Conservation (phyloP, 2,329 filamentous ascomycete species). For the Knufia fluminis region DNA sequence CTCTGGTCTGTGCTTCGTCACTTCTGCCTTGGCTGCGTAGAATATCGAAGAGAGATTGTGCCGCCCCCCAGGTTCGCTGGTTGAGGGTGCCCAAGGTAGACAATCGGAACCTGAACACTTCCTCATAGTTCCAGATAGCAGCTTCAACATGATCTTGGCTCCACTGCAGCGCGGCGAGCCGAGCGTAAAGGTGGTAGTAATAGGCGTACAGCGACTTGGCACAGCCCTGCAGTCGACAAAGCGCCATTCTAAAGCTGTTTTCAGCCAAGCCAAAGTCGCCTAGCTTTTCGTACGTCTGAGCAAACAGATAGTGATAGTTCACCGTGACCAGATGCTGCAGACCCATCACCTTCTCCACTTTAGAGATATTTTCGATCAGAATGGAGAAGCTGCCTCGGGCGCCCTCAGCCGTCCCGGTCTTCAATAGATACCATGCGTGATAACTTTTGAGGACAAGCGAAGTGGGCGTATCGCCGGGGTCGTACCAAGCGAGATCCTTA, state of each 20-base stretch:
- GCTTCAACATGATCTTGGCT: neutral
- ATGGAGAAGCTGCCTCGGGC: slow-evolving; percentile 7
- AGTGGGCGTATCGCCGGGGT: slow-evolving; percentile 10
- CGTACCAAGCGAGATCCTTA: neutral
- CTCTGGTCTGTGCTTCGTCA: neutral
- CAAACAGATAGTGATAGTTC: slow-evolving; percentile 13
- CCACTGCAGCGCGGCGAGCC: slow-evolving; percentile 5
- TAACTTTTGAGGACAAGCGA: slow-evolving; percentile 14
- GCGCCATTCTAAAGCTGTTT: neutral
- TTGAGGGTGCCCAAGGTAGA: neutral
- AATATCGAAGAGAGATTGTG: neutral
- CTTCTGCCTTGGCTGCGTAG: neutral
- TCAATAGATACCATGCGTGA: slow-evolving; percentile 15
- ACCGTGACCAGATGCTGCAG: slow-evolving; percentile 15
- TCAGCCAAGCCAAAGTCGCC: slow-evolving; percentile 2
- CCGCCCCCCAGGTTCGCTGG: neutral
- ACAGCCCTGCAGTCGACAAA: neutral
- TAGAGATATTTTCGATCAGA: slow-evolving; percentile 10
- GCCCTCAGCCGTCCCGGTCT: neutral
- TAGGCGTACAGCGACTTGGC: neutral
- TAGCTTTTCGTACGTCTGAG: slow-evolving; percentile 11
- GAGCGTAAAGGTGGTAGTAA: neutral
- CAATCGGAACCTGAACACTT: neutral
- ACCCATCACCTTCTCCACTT: slow-evolving; percentile 16
- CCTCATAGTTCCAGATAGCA: neutral